Conservation (phyloP, 495 filamentous ascomycete genomes). For the Symbiotaphrina buchneri region DNA sequence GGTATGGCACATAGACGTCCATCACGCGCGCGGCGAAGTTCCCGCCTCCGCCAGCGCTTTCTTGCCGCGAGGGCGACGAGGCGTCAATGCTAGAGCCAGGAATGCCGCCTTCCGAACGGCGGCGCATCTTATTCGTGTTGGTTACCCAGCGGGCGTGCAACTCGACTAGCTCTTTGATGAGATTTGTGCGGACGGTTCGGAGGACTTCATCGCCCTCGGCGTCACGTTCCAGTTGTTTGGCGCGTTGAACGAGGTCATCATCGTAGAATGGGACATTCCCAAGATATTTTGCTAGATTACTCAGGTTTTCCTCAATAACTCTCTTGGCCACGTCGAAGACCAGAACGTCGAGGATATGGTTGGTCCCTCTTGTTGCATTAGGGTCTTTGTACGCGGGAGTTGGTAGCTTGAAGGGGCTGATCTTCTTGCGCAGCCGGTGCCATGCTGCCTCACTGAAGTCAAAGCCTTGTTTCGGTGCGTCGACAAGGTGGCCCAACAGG, state of each 20-base stretch:
- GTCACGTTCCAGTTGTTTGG: constrained; percentile 13
- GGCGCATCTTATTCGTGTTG: not conserved
- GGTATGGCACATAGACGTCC: not conserved
- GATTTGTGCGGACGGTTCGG: constrained; percentile 9
- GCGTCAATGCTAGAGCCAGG: too few species aligned
- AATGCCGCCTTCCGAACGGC: not conserved
- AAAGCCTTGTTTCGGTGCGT: constrained; percentile 59
- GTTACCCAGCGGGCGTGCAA: not conserved
- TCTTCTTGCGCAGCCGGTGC: constrained; percentile 21
- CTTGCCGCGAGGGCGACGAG: too few species aligned
- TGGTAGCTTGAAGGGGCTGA: constrained; percentile 12
- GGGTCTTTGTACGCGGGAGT: constrained; percentile 19
- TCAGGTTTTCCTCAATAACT: constrained; percentile 25
- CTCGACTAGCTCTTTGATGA: constrained; percentile 13
- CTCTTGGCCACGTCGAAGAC: constrained; percentile 35
- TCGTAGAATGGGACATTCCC: constrained; percentile 15
- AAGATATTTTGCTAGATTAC: constrained; percentile 19
- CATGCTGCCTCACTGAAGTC: constrained; percentile 36
- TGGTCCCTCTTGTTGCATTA: constrained; percentile 12
- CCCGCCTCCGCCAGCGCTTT: too few species aligned
- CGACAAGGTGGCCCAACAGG: constrained; percentile 60
- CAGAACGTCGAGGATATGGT: constrained; percentile 52
- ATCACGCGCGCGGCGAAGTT: not conserved
- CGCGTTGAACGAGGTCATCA: constrained; percentile 22
- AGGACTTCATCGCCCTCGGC: constrained; percentile 11